Evolutionary conservation across 2,329 filamentous ascomycete genomes (phyloP), one percentile per base, ranked within the genome.

Genomic region (Fusarium nygamai): DNA sequence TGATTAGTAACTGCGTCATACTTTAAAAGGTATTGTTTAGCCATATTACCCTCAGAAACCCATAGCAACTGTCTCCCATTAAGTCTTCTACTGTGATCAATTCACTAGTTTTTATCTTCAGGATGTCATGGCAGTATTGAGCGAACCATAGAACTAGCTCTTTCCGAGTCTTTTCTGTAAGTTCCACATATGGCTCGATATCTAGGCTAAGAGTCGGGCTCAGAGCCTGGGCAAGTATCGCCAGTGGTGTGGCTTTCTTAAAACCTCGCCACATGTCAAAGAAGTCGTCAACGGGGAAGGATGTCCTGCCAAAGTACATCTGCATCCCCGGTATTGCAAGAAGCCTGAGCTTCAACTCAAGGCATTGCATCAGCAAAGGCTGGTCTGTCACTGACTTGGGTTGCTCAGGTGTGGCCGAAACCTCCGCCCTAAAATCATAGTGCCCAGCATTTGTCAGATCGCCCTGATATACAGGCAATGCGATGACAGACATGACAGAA

Each of bases 21-120:
- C 11, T 13, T 4, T 1, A 20, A 12, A 20, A 13, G 38, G 11
- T 39, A 12, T 12, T 12, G 1, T 13, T 8, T 39, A 13, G 2
- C 8, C 5, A 20, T 22, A 22, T 22, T 24, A 57, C 36, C 31
- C 29, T 57, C 3, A 29, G 6, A 20, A 57, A 8, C 3, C 38
- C 38, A 13, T 10, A 13, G 16, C 4, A 24, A 9, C 6, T 13
- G 0, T 9, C 11, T 14, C 38, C 29, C 24, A 24, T 20, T 2
- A 57, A 1, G 5, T 62, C 60, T 9, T 22, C 5, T 17, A 62
- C 31, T 8, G 50, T 62, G 4, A 62, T 46, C 5, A 62, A 19
- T 9, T n/a, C 17, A 7, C 38, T 17, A 17, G 12, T 31, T 1
- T 57, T 33, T 9, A 57, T n/a, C 4, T 38, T 19, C 1, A 62